Evolutionary conservation across 805 yeast genomes (phyloP), one percentile per base, ranked within the genome.

Genomic region (Metschnikowia arizonensis): DNA sequence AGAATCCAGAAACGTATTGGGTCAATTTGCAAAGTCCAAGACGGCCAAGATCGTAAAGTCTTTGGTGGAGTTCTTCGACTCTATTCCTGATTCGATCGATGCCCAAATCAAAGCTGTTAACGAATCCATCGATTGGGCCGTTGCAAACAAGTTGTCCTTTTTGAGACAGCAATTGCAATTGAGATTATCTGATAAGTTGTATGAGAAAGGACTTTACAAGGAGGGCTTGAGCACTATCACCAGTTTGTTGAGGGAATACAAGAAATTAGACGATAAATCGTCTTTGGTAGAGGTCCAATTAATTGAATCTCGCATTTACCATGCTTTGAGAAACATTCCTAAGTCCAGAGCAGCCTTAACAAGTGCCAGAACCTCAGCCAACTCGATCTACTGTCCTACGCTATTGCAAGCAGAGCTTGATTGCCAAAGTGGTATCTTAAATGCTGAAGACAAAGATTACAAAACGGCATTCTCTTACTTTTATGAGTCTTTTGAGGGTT

Each of bases 321-420:
- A 90, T 64, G 89, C 95, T 23, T 74, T 93, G 57, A 80, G 97
- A 63, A 93, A 93, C 64, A 77, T 87, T 58, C 85, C 97, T 4
- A 93, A 91, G 68, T 79, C 96, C 4, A 81, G 87, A 58, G 97
- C 98, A 6, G 83, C 97, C 2, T 74, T 93, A 57, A 89, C 98
- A 2, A 83, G 95, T 38, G 97, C 99, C 1, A 80, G 98, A 65
- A 93, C 99, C 0, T 85, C 95, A 2, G 99, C 99, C n/a, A 95
- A 93, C 64, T 79, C 97, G 18, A 88, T 93, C 42, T 95, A 90
- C 70, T 87, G 96, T 58, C 96, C 98, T 8, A 86, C 97, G n/a
- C 72, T 82, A 42, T 77, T 85, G 56, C 96, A 93, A 68, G 98
- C 98, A 1, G 96, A 89, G 61, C 77, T 93, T 45, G 99, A 93